phyloP scores from a whole-genome alignment of 768 basidiomycete genomes.

The Xerocomellus amylosporus region DNA sequence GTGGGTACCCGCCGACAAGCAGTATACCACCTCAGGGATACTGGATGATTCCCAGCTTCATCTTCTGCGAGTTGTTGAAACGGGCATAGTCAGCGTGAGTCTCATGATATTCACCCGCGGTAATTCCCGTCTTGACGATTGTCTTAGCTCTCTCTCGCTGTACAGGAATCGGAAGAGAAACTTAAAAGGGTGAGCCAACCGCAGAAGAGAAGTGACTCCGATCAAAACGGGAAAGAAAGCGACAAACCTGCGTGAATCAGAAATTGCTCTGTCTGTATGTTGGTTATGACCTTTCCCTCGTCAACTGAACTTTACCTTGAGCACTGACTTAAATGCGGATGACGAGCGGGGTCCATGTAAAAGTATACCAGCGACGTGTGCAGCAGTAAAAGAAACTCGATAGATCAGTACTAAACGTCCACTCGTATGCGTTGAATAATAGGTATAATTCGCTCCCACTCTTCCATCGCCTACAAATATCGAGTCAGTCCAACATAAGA shows the following conservation, averaged over 20 bases:
- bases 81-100: conserved; percentile 75
- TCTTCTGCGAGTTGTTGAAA: conserved; percentile 77
- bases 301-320: conserved; percentile 1
- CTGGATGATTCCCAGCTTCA: conserved; percentile 69
- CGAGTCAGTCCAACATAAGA: conserved; percentile 3
- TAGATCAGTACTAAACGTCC: conserved; percentile 59
- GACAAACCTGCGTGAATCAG: conserved; percentile 3
- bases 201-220: not conserved
- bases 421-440: conserved; percentile 92
- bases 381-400: conserved; percentile 17
- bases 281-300: not conserved
- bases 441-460: conserved; percentile 95
- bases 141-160: conserved; percentile 64
- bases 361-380: conserved; percentile 7
- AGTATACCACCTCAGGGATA: conserved; percentile 65
- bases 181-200: conserved; percentile 30
- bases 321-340: conserved; percentile 4
- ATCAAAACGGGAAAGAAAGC: conserved; percentile 12
- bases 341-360: conserved; percentile 7
- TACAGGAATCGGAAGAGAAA: conserved; percentile 80
- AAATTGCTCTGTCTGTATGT: not conserved
- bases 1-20: conserved; percentile 73
- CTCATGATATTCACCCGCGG: not conserved
- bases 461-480: conserved; percentile 77
- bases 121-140: conserved; percentile 2